These are phyloP conservation scores for Yarrowia galli DNA, from an alignment of 1,139 yeast species.

Conservation along the genomic window DNA sequence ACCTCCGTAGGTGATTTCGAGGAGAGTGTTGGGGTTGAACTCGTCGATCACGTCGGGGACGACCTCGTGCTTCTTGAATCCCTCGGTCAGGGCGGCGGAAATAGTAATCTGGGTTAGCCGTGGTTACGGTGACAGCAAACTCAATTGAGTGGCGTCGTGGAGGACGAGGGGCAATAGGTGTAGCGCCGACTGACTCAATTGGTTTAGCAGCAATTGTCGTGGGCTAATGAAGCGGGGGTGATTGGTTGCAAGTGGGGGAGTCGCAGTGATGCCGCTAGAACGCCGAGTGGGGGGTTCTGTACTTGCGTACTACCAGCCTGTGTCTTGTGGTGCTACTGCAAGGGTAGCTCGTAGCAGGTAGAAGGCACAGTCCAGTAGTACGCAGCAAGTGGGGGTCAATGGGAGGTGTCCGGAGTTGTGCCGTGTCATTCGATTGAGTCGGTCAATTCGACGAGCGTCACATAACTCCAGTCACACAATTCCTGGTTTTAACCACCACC, in stretches of 20 bases:
- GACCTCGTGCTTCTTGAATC: slow-evolving; percentile 65
- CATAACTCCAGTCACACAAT: no score
- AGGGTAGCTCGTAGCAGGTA: not conserved
- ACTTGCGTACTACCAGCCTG: not conserved
- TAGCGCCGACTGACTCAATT: not conserved
- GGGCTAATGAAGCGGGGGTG: not conserved
- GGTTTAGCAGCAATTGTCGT: not conserved
- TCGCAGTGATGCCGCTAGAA: not conserved
- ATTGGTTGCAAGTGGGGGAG: not conserved
- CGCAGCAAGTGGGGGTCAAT: slow-evolving; percentile 1
- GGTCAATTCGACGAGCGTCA: no score
- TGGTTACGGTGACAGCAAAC: slow-evolving; percentile 25
- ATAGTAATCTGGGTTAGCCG: slow-evolving; percentile 58
- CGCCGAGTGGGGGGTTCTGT: not conserved
- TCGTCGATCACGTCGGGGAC: slow-evolving; percentile 62
- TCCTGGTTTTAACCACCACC: no score
- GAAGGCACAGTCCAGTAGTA: not conserved
- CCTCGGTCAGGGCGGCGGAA: slow-evolving; percentile 66
- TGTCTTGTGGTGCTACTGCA: not conserved
- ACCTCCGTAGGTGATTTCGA: slow-evolving; percentile 58
- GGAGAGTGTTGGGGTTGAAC: slow-evolving; percentile 51
- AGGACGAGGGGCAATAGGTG: not conserved
- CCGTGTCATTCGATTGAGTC: no score
- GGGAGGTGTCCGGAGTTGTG: no score
- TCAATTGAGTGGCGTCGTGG: slow-evolving; percentile 19